Evolutionary conservation across 2,329 filamentous ascomycete genomes (phyloP).

Genomic region (Verticillium albo-atrum): DNA sequence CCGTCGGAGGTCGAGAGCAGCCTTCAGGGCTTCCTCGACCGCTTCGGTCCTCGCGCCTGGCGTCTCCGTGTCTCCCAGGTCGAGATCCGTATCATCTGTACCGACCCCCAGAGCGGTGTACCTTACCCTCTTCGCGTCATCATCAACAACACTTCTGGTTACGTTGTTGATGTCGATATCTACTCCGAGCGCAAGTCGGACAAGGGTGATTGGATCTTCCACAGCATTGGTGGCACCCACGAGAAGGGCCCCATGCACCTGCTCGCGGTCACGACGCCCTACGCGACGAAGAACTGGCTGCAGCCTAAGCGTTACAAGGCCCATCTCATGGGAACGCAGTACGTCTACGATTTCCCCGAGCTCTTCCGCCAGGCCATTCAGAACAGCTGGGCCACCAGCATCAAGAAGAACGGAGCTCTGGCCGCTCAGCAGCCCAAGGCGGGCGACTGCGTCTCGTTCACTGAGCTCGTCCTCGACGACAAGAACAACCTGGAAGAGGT

Average conservation of each 20-base stretch:
- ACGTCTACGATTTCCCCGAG: constrained; percentile 99
- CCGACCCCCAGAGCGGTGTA: constrained; percentile 75
- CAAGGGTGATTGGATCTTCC: constrained; percentile 97
- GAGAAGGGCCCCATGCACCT: constrained; percentile 96
- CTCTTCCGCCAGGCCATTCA: constrained; percentile 97
- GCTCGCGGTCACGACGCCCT: constrained; percentile 84
- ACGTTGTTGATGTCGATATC: constrained; percentile 95
- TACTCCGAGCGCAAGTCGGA: constrained; percentile 98
- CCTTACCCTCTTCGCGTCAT: constrained; percentile 92
- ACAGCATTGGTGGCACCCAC: constrained; percentile 90
- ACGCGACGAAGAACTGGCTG: constrained; percentile 96
- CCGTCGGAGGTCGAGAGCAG: constrained; percentile 89
- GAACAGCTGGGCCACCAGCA: constrained; percentile 81
- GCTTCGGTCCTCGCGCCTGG: constrained; percentile 93
- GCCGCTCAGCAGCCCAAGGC: constrained; percentile 76
- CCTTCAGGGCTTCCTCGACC: constrained; percentile 90
- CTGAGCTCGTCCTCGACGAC: constrained; percentile 92
- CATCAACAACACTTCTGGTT: constrained; percentile 97
- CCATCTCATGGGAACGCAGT: constrained; percentile 98
- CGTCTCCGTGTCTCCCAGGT: constrained; percentile 93
- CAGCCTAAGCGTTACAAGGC: constrained; percentile 99
- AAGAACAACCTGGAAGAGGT: constrained; percentile 89
- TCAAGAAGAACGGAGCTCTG: constrained; percentile 68
- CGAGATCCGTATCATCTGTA: constrained; percentile 98
- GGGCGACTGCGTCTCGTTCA: constrained; percentile 91